phyloP scores from a whole-genome alignment of 2,329 filamentous ascomycete genomes.

The Helicocarpus griseus region DNA sequence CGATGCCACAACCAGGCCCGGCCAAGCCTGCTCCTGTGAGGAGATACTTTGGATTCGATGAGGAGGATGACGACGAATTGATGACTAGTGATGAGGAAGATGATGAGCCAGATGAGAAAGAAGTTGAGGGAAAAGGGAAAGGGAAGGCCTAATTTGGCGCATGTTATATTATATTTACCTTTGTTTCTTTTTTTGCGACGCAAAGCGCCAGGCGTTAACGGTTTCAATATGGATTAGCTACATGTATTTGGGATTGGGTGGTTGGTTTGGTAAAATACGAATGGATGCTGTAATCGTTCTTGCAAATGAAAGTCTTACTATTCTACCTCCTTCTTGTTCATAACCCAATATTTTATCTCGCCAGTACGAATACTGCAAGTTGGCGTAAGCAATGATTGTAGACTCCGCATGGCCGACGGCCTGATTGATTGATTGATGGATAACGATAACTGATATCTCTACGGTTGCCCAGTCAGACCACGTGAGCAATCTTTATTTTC shows the following conservation, averaged over 20 bases:
- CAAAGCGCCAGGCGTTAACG: constrained; percentile 16
- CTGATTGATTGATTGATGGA: no score
- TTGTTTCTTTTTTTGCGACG: constrained; percentile 5
- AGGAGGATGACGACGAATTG: constrained; percentile 33
- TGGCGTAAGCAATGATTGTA: no score
- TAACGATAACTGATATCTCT: no score
- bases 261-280: background rate
- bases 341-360: no score
- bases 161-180: background rate
- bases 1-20: constrained; percentile 18
- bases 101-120: constrained; percentile 20
- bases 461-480: background rate
- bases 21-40: constrained; percentile 20
- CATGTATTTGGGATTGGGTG: no score
- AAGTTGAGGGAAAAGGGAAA: constrained; percentile 27
- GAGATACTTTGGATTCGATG: constrained; percentile 39
- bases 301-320: no score
- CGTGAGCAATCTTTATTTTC: background rate
- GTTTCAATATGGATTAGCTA: no score
- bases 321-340: no score
- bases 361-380: no score
- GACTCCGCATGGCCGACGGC: no score
- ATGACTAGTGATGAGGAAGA: constrained; percentile 36
- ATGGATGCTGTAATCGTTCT: no score
- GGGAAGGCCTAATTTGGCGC: constrained; percentile 18